These are phyloP conservation scores for Candida suzukii DNA, from an alignment of 805 yeast genomes.

Conservation along the genomic window DNA sequence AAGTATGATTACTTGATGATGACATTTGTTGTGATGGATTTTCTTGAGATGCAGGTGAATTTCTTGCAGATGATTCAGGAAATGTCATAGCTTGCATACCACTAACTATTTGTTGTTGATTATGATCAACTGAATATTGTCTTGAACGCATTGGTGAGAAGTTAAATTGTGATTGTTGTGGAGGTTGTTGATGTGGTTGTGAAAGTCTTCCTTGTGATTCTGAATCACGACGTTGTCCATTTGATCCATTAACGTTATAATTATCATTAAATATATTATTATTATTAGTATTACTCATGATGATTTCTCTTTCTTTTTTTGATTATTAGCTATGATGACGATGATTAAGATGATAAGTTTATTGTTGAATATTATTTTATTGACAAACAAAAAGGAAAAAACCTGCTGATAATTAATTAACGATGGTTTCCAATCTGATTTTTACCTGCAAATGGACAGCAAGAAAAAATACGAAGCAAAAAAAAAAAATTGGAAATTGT, in stretches of 20 bases:
- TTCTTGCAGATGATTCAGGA: background rate
- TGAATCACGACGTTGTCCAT: background rate
- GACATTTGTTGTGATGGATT: background rate
- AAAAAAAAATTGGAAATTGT: too few species aligned
- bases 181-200: background rate
- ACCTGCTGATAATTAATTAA: too few species aligned
- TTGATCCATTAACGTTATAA: background rate
- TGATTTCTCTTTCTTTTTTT: too few species aligned
- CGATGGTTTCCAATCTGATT: too few species aligned
- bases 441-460: too few species aligned
- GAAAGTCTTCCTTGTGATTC: background rate
- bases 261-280: too few species aligned
- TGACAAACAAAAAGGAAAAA: too few species aligned
- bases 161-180: background rate
- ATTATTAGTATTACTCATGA: too few species aligned
- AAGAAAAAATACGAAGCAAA: too few species aligned
- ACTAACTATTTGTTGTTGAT: slow-evolving; percentile 1
- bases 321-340: too few species aligned
- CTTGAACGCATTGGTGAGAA: background rate
- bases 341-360: too few species aligned
- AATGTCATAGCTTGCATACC: slow-evolving; percentile 2
- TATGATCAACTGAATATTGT: background rate
- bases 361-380: too few species aligned
- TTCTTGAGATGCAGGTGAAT: background rate
- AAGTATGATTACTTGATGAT: background rate